Evolutionary conservation across 768 basidiomycete genomes (phyloP), one percentile per base, ranked within the genome.

Genomic region (Sporobolomyces phaffii): DNA sequence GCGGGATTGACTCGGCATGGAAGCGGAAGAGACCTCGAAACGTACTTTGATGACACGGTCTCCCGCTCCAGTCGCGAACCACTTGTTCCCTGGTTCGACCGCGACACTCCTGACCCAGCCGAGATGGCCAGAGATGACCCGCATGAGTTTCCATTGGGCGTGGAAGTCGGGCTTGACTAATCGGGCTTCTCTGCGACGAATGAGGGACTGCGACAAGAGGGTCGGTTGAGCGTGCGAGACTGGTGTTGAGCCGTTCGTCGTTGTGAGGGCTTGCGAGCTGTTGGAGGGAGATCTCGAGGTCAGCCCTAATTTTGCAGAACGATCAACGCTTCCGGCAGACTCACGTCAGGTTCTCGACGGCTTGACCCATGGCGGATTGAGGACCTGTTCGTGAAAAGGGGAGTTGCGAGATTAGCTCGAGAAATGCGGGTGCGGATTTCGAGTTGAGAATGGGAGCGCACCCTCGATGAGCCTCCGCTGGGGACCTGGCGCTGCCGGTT

Each of bases 1-100:
- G 7, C 2, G 10, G 20, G 13, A 15, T 40, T 13, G 34, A n/a
- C n/a, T n/a, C n/a, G n/a, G n/a, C n/a, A n/a, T n/a, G n/a, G n/a
- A n/a, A n/a, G n/a, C n/a, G n/a, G n/a, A n/a, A n/a, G n/a, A n/a
- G n/a, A n/a, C n/a, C n/a, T n/a, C n/a, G 20, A 1, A 44, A 34
- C 63, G 48, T 31, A 78, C 78, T 74, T 99, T 98, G 76, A 99
- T 89, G 38, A 99, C 93, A 28, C 96, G 85, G 78, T 98, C 96
- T 5, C 96, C 96, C 0, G 96, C 96, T 65, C 96, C 96, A 0
- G 92, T 92, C 2, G 90, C 96, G 71, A 99, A 98, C 96, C 96
- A 99, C 76, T 93, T 80, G 80, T 99, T 99, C 14, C 92, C 96
- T 14, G 94, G 94, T 78, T 98, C 96, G 41, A 99, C 91, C 4